These are phyloP conservation scores for Diplotaxis tenuifolia DNA, from an alignment of 345 rosid genomes.

Conservation along the genomic window DNA sequence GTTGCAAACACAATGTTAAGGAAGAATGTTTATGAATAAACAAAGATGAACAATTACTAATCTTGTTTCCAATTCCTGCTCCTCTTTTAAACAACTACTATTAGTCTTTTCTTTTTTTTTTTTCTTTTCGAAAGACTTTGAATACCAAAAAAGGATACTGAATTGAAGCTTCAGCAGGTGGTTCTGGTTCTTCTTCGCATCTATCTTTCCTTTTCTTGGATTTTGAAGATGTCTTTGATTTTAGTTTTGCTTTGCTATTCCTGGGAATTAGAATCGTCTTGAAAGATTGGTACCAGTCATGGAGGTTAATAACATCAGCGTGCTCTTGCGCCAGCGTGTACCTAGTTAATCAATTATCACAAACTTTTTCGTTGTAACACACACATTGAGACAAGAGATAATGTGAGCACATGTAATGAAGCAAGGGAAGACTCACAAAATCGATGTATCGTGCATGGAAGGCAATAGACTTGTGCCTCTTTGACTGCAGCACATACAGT, in stretches of 20 bases:
- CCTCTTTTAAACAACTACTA: not conserved
- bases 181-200: conserved; percentile 46
- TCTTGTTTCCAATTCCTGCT: not conserved
- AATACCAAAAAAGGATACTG: conserved; percentile 74
- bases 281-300: conserved; percentile 94
- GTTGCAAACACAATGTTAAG: conserved; percentile 43
- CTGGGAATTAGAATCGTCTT: conserved; percentile 48
- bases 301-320: conserved; percentile 80
- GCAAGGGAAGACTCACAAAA: conserved; percentile 57
- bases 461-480: conserved; percentile 45
- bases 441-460: conserved; percentile 83
- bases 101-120: not conserved
- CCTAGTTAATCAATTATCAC: conserved; percentile 41
- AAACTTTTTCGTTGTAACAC: conserved; percentile 11
- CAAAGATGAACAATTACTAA: not conserved
- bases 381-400: conserved; percentile 6
- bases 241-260: conserved; percentile 47
- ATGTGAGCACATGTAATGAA: not conserved
- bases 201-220: conserved; percentile 61
- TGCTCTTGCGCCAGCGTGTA: conserved; percentile 81
- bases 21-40: conserved; percentile 12
- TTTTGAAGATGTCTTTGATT: conserved; percentile 52
- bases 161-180: conserved; percentile 54
- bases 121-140: not conserved
- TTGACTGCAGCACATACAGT: conserved; percentile 69